phyloP scores from a whole-genome alignment of 306 rosid species.

The Vigna hirtella region DNA sequence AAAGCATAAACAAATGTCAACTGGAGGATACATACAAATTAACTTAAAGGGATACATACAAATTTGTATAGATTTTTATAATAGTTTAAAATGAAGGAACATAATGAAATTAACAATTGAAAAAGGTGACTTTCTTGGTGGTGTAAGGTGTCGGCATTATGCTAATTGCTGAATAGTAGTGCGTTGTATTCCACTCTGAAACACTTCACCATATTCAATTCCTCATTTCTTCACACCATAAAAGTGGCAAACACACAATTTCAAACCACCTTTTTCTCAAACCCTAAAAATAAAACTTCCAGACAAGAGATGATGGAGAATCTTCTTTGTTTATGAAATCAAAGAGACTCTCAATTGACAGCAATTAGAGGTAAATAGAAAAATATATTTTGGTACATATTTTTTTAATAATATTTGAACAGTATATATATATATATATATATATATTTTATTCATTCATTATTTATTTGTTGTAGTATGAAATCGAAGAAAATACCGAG shows the following conservation, averaged over 20 bases:
- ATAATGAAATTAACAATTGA: slow-evolving; percentile 36
- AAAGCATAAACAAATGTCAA: slow-evolving; percentile 5
- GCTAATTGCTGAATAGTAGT: slow-evolving; percentile 11
- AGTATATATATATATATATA: too few relatives aligned
- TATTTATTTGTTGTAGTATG: not conserved
- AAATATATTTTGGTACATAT: too few relatives aligned
- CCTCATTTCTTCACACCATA: slow-evolving; percentile 19
- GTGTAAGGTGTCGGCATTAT: slow-evolving; percentile 3
- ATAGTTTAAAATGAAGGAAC: not conserved
- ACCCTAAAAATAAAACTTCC: not conserved
- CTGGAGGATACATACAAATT: not conserved
- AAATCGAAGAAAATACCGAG: slow-evolving; percentile 42
- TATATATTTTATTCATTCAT: too few relatives aligned
- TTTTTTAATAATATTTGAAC: too few relatives aligned
- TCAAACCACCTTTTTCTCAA: slow-evolving; percentile 34
- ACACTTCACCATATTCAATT: slow-evolving; percentile 14
- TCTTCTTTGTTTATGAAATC: slow-evolving; percentile 30
- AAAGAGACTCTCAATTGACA: slow-evolving; percentile 4
- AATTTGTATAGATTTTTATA: not conserved
- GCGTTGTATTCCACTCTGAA: slow-evolving; percentile 22
- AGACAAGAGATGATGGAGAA: slow-evolving; percentile 9
- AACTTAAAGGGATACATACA: too few relatives aligned
- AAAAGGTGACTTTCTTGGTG: slow-evolving; percentile 14
- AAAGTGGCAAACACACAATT: slow-evolving; percentile 44
- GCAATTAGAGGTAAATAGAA: not conserved